phyloP scores from a whole-genome alignment of 1,284 basidiomycete species.

The Microbotryum violaceum region DNA sequence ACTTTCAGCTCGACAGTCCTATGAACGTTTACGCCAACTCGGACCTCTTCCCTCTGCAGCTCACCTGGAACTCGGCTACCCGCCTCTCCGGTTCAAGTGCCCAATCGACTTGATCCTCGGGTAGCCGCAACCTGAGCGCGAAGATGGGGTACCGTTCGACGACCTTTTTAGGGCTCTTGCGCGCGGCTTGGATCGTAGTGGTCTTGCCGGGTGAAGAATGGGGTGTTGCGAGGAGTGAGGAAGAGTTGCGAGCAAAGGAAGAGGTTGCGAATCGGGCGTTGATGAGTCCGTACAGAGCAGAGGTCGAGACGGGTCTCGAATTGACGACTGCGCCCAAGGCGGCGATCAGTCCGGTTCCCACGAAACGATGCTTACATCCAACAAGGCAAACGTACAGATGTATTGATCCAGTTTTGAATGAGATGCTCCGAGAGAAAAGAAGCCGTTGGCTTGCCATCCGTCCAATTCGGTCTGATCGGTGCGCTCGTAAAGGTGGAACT shows the following conservation, averaged over 20 bases:
- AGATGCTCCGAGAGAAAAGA: slow-evolving; percentile 27
- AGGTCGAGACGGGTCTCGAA: slow-evolving; percentile 58
- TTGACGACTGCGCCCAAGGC: slow-evolving; percentile 60
- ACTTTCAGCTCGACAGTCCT: not conserved
- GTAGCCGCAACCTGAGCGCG: slow-evolving; percentile 63
- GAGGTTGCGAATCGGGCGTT: slow-evolving; percentile 59
- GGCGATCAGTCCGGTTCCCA: not conserved
- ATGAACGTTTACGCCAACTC: not conserved
- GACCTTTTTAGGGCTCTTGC: slow-evolving; percentile 47
- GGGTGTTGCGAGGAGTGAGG: slow-evolving; percentile 12
- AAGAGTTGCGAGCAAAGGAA: slow-evolving; percentile 55
- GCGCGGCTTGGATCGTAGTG: slow-evolving; percentile 40
- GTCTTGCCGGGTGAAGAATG: not conserved
- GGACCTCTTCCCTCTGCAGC: slow-evolving; percentile 20
- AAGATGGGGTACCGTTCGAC: slow-evolving; percentile 68
- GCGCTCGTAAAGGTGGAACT: slow-evolving; percentile 9
- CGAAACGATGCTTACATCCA: not conserved
- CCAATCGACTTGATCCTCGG: slow-evolving; percentile 61
- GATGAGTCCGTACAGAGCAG: slow-evolving; percentile 63
- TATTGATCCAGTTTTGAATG: slow-evolving; percentile 30
- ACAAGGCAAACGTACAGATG: slow-evolving; percentile 23
- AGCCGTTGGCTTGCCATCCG: slow-evolving; percentile 13
- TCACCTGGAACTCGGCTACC: slow-evolving; percentile 59
- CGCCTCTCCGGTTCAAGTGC: slow-evolving; percentile 67
- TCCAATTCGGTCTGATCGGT: not conserved